A percentile compares a stretch with the other conserved stretches of the same genome.
Evolutionary conservation across 768 basidiomycete species (phyloP).

Genomic region (Lactarius evosmus): DNA sequence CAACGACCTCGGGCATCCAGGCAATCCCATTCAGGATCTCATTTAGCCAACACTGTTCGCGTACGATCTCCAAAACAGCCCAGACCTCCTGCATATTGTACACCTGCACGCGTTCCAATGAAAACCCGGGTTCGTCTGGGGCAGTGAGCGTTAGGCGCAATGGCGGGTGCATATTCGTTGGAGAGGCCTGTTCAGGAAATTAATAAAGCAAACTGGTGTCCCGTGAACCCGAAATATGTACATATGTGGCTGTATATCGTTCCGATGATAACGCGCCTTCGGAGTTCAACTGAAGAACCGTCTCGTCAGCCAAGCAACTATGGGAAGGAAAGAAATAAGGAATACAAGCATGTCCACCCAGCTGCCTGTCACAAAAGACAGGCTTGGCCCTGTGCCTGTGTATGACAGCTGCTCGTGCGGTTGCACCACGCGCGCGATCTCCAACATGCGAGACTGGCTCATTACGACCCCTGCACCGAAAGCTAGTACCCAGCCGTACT

Average conservation of each 20-base stretch:
- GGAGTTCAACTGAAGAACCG: conserved; percentile 49
- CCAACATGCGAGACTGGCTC: conserved; percentile 69
- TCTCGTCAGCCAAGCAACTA: conserved; percentile 1
- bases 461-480: conserved; percentile 73
- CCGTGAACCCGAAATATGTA: conserved; percentile 37
- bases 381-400: conserved; percentile 42
- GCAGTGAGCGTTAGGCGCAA: conserved; percentile 61
- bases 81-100: conserved; percentile 70
- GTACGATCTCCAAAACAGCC: conserved; percentile 76
- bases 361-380: conserved; percentile 49
- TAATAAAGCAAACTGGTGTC: conserved; percentile 6
- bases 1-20: conserved; percentile 57
- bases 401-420: conserved; percentile 48
- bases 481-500: conserved; percentile 62
- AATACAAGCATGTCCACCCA: conserved; percentile 65
- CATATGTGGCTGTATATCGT: conserved; percentile 65
- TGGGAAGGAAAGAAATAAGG: not conserved
- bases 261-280: conserved; percentile 47
- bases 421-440: conserved; percentile 64
- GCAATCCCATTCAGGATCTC: conserved; percentile 57
- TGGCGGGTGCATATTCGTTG: conserved; percentile 64
- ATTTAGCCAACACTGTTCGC: conserved; percentile 84
- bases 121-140: conserved; percentile 74
- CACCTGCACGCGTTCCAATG: conserved; percentile 68
- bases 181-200: conserved; percentile 50